These are phyloP conservation scores for Penicillium silybi DNA, from an alignment of 495 filamentous ascomycete genomes.

Conservation along the genomic window DNA sequence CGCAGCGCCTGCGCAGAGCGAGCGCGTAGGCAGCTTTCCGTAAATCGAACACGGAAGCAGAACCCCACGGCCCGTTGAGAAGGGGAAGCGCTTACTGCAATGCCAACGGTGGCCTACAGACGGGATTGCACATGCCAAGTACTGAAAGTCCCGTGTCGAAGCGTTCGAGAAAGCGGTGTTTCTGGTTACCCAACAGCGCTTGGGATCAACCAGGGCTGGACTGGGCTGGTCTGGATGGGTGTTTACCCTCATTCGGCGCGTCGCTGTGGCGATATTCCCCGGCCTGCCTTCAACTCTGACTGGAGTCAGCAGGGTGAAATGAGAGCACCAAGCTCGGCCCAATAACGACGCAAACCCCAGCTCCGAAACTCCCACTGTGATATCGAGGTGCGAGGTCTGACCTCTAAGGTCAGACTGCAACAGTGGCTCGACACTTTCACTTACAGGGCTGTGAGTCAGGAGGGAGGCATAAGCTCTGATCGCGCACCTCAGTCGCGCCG, in stretches of 20 bases:
- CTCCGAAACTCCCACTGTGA: not conserved
- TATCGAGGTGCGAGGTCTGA: too few relatives aligned
- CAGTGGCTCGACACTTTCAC: not conserved
- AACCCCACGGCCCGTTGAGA: not conserved
- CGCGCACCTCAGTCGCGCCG: too few relatives aligned
- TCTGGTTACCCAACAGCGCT: conserved; percentile 1
- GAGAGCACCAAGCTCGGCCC: not conserved
- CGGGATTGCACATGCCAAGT: conserved; percentile 9
- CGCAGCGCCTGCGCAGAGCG: not conserved
- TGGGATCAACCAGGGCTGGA: not conserved
- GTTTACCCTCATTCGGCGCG: not conserved
- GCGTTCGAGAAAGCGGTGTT: conserved; percentile 6
- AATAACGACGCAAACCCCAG: not conserved
- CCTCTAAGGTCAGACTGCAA: conserved; percentile 8
- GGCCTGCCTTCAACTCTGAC: not conserved
- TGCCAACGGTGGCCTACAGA: conserved; percentile 2
- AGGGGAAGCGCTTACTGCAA: conserved; percentile 10
- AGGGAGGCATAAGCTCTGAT: not conserved
- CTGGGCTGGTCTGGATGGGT: not conserved
- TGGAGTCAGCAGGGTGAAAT: not conserved
- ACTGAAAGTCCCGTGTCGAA: conserved; percentile 3
- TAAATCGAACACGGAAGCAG: not conserved
- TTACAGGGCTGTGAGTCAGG: conserved; percentile 10
- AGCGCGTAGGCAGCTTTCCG: not conserved
- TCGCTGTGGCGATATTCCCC: conserved; percentile 4